Evolutionary conservation across 805 yeast species (phyloP).

Genomic region (Kregervanrija pseudodelftensis): DNA sequence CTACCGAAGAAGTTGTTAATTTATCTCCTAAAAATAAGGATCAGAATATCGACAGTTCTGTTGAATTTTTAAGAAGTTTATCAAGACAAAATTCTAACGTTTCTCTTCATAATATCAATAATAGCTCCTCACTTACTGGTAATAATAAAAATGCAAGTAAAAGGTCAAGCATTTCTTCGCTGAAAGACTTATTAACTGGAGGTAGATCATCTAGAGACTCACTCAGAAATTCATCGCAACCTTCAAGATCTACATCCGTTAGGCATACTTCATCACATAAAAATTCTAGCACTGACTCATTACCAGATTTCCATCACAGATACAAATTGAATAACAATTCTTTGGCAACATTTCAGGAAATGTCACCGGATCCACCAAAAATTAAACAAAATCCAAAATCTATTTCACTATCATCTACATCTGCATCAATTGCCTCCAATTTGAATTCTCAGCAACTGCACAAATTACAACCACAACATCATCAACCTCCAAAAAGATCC

Average conservation of each 20-base stretch:
- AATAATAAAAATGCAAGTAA: slow-evolving; percentile 16
- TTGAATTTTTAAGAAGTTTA: slow-evolving; percentile 31
- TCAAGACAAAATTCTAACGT: slow-evolving; percentile 27
- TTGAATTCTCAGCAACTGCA: too few relatives aligned
- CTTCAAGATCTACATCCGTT: slow-evolving; percentile 6
- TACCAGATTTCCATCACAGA: slow-evolving; percentile 10
- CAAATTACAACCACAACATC: too few relatives aligned
- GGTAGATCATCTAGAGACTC: slow-evolving; percentile 21
- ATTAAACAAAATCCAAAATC: background rate
- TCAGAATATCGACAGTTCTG: slow-evolving; percentile 27
- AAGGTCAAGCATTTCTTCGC: slow-evolving; percentile 29
- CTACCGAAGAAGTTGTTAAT: slow-evolving; percentile 27
- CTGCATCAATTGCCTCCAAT: too few relatives aligned
- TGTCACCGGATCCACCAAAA: slow-evolving; percentile 12
- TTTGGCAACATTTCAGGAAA: slow-evolving; percentile 10
- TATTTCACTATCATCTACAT: slow-evolving; percentile 13
- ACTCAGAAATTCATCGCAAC: slow-evolving; percentile 15
- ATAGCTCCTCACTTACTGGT: slow-evolving; percentile 12
- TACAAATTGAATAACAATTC: slow-evolving; percentile 1
- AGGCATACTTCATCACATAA: slow-evolving; percentile 5
- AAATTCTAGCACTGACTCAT: slow-evolving; percentile 18
- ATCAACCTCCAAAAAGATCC: slow-evolving; percentile 24
- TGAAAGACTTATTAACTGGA: slow-evolving; percentile 30
- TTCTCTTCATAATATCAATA: background rate
- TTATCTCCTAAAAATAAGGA: slow-evolving; percentile 24